Percentiles rank a stretch among this genome's conserved stretches.
Evolutionary conservation across 1,284 basidiomycete genomes (phyloP).

Genomic region (Irpex sp.): DNA sequence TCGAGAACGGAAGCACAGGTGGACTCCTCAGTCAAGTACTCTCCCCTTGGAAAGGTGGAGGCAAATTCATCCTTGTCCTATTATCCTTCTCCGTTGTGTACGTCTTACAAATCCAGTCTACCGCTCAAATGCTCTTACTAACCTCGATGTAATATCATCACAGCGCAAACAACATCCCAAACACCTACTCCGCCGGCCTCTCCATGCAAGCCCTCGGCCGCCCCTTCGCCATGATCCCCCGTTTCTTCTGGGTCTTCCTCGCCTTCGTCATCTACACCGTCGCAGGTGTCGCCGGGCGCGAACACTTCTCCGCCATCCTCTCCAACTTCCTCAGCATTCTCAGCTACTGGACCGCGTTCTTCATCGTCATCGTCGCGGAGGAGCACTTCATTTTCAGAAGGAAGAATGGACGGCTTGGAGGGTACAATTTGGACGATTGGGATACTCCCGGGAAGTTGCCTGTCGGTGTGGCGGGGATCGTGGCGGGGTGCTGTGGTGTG

Average conservation of each 20-base stretch:
- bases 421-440: conserved; percentile 57
- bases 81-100: conserved; percentile 52
- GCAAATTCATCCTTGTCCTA: conserved; percentile 57
- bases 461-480: conserved; percentile 49
- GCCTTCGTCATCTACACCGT: conserved; percentile 53
- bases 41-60: conserved; percentile 45
- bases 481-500: conserved; percentile 44
- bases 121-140: no score
- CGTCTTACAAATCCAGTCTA: no score
- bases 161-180: conserved; percentile 58
- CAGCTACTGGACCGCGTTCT: conserved; percentile 65
- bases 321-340: conserved; percentile 51
- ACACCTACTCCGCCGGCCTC: conserved; percentile 55
- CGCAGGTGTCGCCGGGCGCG: conserved; percentile 58
- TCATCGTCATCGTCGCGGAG: conserved; percentile 53
- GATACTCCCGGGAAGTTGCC: conserved; percentile 49
- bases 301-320: conserved; percentile 57
- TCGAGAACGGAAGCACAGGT: conserved; percentile 46
- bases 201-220: conserved; percentile 56
- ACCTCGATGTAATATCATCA: conserved; percentile 2
- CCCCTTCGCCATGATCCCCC: conserved; percentile 51
- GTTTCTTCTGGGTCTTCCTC: conserved; percentile 57
- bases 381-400: conserved; percentile 58
- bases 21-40: conserved; percentile 41
- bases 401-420: conserved; percentile 37